Conservation (phyloP, 768 basidiomycete species). For the Lentinula guzmanii region DNA sequence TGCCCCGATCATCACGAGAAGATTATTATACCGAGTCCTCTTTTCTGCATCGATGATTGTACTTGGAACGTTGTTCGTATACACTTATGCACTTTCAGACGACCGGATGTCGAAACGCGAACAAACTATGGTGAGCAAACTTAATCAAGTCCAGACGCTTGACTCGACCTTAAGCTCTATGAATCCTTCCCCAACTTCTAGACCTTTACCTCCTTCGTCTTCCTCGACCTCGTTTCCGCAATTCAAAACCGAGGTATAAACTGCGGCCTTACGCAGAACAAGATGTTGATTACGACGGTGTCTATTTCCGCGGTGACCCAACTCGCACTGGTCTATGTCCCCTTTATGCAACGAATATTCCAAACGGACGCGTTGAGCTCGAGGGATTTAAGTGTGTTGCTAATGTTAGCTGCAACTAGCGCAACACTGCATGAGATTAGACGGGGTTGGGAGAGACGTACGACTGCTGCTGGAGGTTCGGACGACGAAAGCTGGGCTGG, state of each 20-base stretch:
- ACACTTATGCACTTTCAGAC: constrained; percentile 77
- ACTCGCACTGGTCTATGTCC: constrained; percentile 83
- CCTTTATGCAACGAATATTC: constrained; percentile 87
- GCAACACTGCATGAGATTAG: constrained; percentile 73
- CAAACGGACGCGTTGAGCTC: constrained; percentile 79
- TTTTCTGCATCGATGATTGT: constrained; percentile 94
- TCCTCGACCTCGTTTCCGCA: constrained; percentile 94
- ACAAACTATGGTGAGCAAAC: constrained; percentile 84
- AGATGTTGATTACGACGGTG: constrained; percentile 86
- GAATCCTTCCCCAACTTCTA: constrained; percentile 23
- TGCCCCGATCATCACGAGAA: constrained; percentile 76
- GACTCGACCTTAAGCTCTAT: background rate
- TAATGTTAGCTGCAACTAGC: constrained; percentile 61
- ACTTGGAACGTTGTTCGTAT: constrained; percentile 81
- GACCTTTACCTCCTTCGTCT: constrained; percentile 97
- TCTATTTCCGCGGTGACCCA: constrained; percentile 81
- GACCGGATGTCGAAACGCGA: constrained; percentile 80
- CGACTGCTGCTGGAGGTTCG: constrained; percentile 22
- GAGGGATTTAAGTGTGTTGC: constrained; percentile 64
- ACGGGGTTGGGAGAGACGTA: constrained; percentile 67
- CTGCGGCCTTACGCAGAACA: constrained; percentile 78
- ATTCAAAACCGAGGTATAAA: constrained; percentile 90
- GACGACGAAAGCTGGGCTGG: constrained; percentile 46
- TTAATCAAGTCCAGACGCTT: background rate
- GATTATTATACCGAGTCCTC: constrained; percentile 73